Evolutionary conservation across 2,329 filamentous ascomycete species (phyloP).

Genomic region (Cladosporium sp.): DNA sequence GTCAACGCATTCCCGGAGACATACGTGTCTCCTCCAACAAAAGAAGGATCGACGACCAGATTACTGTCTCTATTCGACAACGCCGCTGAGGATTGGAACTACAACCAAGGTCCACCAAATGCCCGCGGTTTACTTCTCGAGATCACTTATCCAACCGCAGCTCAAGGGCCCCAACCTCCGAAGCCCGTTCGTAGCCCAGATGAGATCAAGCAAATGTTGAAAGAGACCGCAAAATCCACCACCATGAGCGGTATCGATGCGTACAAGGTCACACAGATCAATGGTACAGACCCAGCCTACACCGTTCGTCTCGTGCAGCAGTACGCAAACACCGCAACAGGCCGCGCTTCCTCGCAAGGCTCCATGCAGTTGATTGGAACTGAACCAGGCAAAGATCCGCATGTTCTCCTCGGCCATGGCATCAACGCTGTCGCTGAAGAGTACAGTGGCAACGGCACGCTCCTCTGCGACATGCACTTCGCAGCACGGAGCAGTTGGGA

Average conservation of each 20-base stretch:
- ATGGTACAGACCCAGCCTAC: conserved; percentile 26
- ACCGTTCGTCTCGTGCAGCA: conserved; percentile 28
- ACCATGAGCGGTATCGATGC: conserved; percentile 13
- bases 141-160: conserved; percentile 24
- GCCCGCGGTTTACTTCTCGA: conserved; percentile 32
- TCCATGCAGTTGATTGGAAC: conserved; percentile 51
- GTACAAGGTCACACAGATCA: conserved; percentile 24
- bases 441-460: conserved; percentile 40
- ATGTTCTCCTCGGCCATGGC: conserved; percentile 55
- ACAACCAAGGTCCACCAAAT: conserved; percentile 25
- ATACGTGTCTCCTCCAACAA: conserved; percentile 20
- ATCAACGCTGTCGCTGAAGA: conserved; percentile 36
- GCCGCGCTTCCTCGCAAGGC: conserved; percentile 45
- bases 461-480: conserved; percentile 51
- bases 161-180: neutral
- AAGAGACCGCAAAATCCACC: neutral
- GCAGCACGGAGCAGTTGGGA: conserved; percentile 25
- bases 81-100: conserved; percentile 40
- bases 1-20: conserved; percentile 24
- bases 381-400: conserved; percentile 36
- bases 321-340: conserved; percentile 24
- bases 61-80: conserved; percentile 53
- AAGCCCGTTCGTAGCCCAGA: neutral
- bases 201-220: neutral
- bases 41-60: conserved; percentile 33